Base-by-base conservation (phyloP, 306 rosid genomes). In the Crotalaria pallida region DNA sequence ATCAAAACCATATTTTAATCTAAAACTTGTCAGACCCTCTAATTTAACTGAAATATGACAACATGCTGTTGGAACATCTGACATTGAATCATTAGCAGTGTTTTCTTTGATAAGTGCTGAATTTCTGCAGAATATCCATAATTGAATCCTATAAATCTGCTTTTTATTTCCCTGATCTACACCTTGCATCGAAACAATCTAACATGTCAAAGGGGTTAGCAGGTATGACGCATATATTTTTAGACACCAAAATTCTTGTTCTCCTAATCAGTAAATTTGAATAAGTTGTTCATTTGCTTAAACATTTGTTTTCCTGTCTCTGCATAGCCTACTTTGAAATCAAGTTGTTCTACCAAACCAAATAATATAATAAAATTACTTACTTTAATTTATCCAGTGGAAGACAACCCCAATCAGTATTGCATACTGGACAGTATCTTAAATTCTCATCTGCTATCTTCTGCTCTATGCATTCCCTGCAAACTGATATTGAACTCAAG, bases 391-490 rank as follows among this genome's bases (percentile, higher is more conserved):
- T 90, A 6, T 87, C 93, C 26, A 77, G 48, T 6, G 96, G 96
- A 63, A 58, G 45, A 64, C 78, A 68, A 41, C 96, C 95, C 69
- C 88, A 78, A 64, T 88, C 24, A 27, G 21, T 27, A 9, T 88
- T 73, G 86, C 96, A 90, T 18, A 44, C 65, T 5, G 96, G 95
- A 73, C 96, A 90, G 45, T 43, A 56, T 21, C 38, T 29, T 31
- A 72, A 21, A 10, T 65, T 31, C 61, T 83, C 86, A 19, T 83
- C 83, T 13, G 15, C 63, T 47, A 90, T 57, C 83, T 86, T 88
- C 58, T 78, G 67, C 17, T 74, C 38, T 72, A 90, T 84, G 83
- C 96, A 90, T 33, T 71, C 68, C 90, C 81, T 84, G 86, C 96
- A 90, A 81, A 90, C 96, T 90, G 82, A 79, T 57, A 75, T 58